Evolutionary conservation across 495 filamentous ascomycete species (phyloP), one percentile per base, ranked within the genome.

Genomic region (Neurospora discreta): DNA sequence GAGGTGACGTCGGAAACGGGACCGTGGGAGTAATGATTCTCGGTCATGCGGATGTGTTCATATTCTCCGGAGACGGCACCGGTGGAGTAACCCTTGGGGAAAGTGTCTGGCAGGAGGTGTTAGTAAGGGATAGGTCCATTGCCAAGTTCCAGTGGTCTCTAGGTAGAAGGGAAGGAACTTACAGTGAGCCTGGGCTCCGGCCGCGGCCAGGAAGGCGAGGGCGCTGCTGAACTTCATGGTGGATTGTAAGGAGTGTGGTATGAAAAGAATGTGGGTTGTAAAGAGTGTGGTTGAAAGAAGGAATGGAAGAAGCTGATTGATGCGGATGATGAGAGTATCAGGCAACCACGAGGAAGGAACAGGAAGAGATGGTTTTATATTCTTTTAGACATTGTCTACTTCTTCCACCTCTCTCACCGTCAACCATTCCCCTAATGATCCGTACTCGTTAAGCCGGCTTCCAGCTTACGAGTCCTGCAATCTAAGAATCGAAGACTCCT

Each of bases 41-140:
- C 79, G 74, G 85, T 86, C 76, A 80, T 84, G 23, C 82, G 82
- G 75, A 86, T 81, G 15, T 81, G 79, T 8, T 81, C 75, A 52
- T 78, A 83, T 36, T 80, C 79, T 76, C 82, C 81, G 69, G 85
- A 82, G 38, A 78, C 77, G 70, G 81, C 75, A 38, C 75, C 76
- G 39, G 78, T 71, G 41, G 73, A 74, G 72, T 70, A 71, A 30
- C 74, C 77, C 39, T 76, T 76, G 68, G 74, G 72, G 70, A 78
- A 72, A n/a, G 58, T 78, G 71, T 80, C 78, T 78, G 41, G 38
- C 8, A 11, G 16, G n/a, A 43, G 30, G 15, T 41, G 20, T 33
- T 38, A 38, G 74, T 75, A 58, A 72, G 72, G 16, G 15, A 3
- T 6, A 26, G 39, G 39, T 40, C 13, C 10, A 40, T 11, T 40